Base-by-base conservation (phyloP, 2,329 filamentous ascomycete genomes). In the Simplicillium sp. region DNA sequence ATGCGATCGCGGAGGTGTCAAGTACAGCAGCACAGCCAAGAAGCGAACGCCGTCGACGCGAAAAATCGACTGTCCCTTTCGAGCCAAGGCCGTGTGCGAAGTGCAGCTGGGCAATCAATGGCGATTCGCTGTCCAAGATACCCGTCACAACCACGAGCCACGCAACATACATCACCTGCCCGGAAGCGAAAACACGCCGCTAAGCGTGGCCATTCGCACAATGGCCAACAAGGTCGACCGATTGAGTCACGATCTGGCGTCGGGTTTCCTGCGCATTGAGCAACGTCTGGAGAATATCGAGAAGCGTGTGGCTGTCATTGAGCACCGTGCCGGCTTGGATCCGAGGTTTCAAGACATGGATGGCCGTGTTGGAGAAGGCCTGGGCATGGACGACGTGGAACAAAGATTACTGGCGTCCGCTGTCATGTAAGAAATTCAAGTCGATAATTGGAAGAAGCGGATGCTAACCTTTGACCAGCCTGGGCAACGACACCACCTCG, bases 21-120 rank as follows among this genome's bases (percentile, higher is more conserved):
- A 79, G 58, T 80, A 80, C 59, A 77, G 66, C 61, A 79, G 75
- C 58, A 80, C 75, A 2, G 75, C 75, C 7, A 79, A 79, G 66
- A 80, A 79, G 62, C 71, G 75, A 42, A 79, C 77, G 49, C 75
- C 75, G 1, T 77, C 73, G 40, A 80, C 75, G 34, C 73, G 75
- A 54, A 80, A 80, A 59, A 73, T 80, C 41, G 75, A 80, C 54
- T 80, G 75, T 42, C 75, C 75, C 11, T 80, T 76, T 62, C 71
- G 74, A 39, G 75, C 75, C 41, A 80, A 80, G 60, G 75, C 75
- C 17, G 75, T 80, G 16, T 80, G 75, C 46, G 75, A 80, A 52
- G 75, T 80, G 7, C 74, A 77, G 54, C 62, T 80, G 11, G 70
- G 70, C 34, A 77, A 79, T 46, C 75, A 78, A 56, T 80, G 75